Base-by-base conservation (phyloP, 106 monocot genomes). In the Apostasia shenzhenica region DNA sequence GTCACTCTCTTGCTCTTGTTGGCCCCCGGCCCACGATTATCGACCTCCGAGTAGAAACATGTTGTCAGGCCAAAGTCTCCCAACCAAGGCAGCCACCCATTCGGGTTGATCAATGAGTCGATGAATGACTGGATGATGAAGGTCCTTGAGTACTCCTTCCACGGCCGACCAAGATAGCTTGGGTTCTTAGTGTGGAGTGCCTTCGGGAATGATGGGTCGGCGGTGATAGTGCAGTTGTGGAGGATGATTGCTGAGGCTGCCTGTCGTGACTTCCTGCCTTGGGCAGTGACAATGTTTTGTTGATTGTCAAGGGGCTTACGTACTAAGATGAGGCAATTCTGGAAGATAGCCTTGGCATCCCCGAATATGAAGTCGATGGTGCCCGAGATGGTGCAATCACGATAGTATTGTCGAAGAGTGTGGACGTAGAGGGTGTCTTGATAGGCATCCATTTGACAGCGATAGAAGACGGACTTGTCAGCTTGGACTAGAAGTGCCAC, bases 321-420 rank as follows among this genome's bases (percentile, higher is more conserved):
- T 11, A 75, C 76, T 7, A 81, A 11, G 66, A 91, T 66, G 5
- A 59, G n/a, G 81, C 86, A 91, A 83, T 91, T 86, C 60, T 91
- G 90, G 76, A 91, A 64, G 72, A 84, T 59, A 11, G 72, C 10
- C n/a, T 58, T 55, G 11, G 86, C 70, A 73, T 90, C 67, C 57
- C 90, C 90, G 80, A 86, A 90, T 75, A 91, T 77, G 81, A 86
- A 91, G 81, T 91, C 90, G 71, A 89, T 75, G 59, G 84, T 84
- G 60, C 85, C 89, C 42, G 82, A 48, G 76, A 85, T 75, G 69
- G 72, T 55, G 75, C 87, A 83, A 3, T 75, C 83, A 10, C 88
- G 81, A 71, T 81, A 87, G 77, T 64, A 87, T 59, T 89, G 89
- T 8, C 89, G 71, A 63, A 78, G 53, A 26, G 80, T 73, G 77